Percentiles rank a stretch among this genome's conserved stretches.
Conservation (phyloP, 2,329 filamentous ascomycete genomes). For the Graphium sp. region DNA sequence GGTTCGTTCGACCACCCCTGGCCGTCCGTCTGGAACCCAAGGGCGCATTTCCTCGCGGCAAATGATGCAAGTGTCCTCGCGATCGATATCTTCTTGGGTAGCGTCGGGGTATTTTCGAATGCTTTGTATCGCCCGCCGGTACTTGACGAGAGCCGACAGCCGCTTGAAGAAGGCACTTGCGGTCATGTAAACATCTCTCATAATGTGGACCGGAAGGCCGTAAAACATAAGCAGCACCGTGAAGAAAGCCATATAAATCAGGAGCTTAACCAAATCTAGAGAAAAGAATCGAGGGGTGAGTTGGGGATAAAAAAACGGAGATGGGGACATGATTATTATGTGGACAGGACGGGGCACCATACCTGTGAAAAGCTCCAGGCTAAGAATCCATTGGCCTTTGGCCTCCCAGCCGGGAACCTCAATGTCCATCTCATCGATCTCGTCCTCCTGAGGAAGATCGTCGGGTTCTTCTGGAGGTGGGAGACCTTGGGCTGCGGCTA, state of each 20-base stretch:
- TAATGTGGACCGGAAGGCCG: constrained; percentile 88
- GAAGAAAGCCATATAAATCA: constrained; percentile 85
- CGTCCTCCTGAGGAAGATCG: constrained; percentile 50
- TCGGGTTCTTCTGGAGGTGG: constrained; percentile 25
- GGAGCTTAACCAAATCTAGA: constrained; percentile 74
- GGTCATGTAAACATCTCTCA: constrained; percentile 89
- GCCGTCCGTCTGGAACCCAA: constrained; percentile 43
- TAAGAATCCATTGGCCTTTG: constrained; percentile 85
- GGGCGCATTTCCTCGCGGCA: constrained; percentile 90
- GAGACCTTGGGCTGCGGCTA: constrained; percentile 24
- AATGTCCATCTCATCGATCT: constrained; percentile 83
- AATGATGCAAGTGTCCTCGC: constrained; percentile 93
- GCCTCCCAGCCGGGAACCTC: constrained; percentile 94
- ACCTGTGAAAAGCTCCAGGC: constrained; percentile 71
- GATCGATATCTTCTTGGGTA: constrained; percentile 64
- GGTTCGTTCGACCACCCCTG: constrained; percentile 63
- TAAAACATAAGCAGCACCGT: constrained; percentile 86
- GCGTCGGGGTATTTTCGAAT: constrained; percentile 94
- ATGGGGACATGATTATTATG: not conserved
- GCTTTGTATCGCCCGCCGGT: constrained; percentile 78
- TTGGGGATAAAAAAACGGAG: not conserved
- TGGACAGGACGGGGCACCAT: constrained; percentile 12
- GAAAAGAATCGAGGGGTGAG: not conserved
- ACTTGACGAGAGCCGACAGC: constrained; percentile 74
- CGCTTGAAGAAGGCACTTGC: constrained; percentile 81